Conservation (phyloP, 495 filamentous ascomycete species). For the Mytilinidion resinicola region DNA sequence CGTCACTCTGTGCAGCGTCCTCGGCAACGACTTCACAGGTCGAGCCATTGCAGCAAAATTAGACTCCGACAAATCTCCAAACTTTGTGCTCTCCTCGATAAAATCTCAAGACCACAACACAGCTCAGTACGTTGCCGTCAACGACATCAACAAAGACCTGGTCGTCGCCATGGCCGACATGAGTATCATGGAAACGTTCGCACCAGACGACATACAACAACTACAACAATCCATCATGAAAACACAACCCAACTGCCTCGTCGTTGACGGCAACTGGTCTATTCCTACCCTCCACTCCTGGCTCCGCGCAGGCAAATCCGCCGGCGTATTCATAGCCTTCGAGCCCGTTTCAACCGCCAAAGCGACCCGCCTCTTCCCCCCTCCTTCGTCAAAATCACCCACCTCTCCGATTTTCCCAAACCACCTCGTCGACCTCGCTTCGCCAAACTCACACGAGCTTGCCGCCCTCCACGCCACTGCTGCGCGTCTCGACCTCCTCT, state of each 20-base stretch:
- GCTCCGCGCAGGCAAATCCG: slow-evolving; percentile 49
- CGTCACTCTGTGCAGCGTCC: slow-evolving; percentile 64
- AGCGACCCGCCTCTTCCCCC: slow-evolving; percentile 57
- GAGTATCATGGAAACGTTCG: slow-evolving; percentile 64
- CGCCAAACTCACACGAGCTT: slow-evolving; percentile 80
- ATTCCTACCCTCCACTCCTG: slow-evolving; percentile 54
- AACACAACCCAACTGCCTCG: slow-evolving; percentile 57
- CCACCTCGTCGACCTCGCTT: slow-evolving; percentile 58
- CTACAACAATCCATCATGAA: not conserved
- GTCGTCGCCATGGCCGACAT: slow-evolving; percentile 91
- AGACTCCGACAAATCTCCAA: slow-evolving; percentile 33
- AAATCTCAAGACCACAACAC: slow-evolving; percentile 46
- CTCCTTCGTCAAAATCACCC: slow-evolving; percentile 1
- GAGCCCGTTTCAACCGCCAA: slow-evolving; percentile 89
- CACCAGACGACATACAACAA: slow-evolving; percentile 17
- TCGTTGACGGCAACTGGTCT: slow-evolving; percentile 80
- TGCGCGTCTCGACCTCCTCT: slow-evolving; percentile 56
- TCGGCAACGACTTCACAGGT: slow-evolving; percentile 73
- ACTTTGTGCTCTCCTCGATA: no score
- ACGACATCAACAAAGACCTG: slow-evolving; percentile 74
- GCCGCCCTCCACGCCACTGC: slow-evolving; percentile 65
- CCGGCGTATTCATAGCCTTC: slow-evolving; percentile 60
- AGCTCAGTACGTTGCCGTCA: slow-evolving; percentile 86
- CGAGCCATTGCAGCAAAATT: slow-evolving; percentile 60
- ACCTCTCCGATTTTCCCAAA: slow-evolving; percentile 50